Evolutionary conservation across 208 protist species (phyloP).

Genomic region (Naegleria gruberi): DNA sequence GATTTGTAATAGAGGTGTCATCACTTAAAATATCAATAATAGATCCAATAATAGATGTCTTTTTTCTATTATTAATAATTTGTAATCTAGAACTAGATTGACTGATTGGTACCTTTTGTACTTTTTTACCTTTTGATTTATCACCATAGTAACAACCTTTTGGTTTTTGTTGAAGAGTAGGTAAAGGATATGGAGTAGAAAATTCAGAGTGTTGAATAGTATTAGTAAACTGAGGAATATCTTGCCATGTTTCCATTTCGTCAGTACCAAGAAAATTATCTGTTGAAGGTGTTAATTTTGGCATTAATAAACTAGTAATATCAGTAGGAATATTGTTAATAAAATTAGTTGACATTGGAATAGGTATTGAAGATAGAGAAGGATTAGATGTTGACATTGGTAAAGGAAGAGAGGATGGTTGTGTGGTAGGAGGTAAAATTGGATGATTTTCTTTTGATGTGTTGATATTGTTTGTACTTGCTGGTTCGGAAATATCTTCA

Average conservation of each 20-base stretch:
- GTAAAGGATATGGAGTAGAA: not conserved
- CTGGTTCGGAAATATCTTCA: not conserved
- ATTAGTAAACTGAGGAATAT: not conserved
- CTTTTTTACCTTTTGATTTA: not conserved
- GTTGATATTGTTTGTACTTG: not conserved
- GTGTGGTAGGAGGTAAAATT: no score
- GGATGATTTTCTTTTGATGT: not conserved
- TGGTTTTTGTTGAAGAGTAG: not conserved
- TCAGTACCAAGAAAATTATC: not conserved
- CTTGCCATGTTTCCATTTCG: not conserved
- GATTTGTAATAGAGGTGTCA: not conserved
- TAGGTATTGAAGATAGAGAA: not conserved
- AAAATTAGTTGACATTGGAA: not conserved
- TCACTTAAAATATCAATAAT: not conserved
- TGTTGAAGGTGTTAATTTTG: not conserved
- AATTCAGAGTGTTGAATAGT: no score
- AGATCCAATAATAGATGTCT: not conserved
- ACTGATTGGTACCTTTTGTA: not conserved
- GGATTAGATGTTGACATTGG: no score
- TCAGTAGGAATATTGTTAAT: not conserved
- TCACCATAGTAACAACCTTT: not conserved
- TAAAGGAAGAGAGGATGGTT: not conserved
- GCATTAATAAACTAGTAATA: not conserved
- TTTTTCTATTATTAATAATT: not conserved
- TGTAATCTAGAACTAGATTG: not conserved